Percentiles rank a stretch among this genome's conserved stretches.
Evolutionary conservation across 371 early-diverging fungal species (phyloP).

Genomic region (Mortierella polycephala): DNA sequence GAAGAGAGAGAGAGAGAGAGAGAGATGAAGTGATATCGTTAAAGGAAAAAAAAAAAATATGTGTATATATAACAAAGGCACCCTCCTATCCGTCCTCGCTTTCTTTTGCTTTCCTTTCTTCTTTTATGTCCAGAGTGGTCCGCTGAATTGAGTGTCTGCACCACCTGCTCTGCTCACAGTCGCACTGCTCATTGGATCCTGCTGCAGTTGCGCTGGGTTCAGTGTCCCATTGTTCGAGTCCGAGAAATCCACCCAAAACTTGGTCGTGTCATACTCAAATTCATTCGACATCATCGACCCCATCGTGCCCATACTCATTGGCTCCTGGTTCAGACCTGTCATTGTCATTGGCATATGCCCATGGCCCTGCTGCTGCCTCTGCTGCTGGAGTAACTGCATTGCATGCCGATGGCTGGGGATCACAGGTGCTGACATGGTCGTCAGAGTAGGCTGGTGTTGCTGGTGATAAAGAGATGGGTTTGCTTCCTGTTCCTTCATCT

Average conservation of each 20-base stretch:
- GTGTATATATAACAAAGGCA: too few species aligned
- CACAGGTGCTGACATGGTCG: conserved; percentile 41
- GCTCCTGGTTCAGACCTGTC: conserved; percentile 25
- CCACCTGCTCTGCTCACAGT: conserved; percentile 7
- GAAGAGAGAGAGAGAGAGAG: too few species aligned
- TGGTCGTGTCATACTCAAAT: conserved; percentile 44
- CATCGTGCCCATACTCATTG: conserved; percentile 12
- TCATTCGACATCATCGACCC: conserved; percentile 8
- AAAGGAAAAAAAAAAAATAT: too few species aligned
- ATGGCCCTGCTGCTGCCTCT: conserved; percentile 19
- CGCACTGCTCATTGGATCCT: conserved; percentile 3
- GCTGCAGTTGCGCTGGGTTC: conserved; percentile 30
- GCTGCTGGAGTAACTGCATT: conserved; percentile 40
- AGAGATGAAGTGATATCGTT: too few species aligned
- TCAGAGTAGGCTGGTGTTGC: conserved; percentile 20
- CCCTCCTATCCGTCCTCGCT: not conserved
- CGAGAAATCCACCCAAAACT: conserved; percentile 45
- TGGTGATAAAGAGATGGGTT: conserved; percentile 7
- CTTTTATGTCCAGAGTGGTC: conserved; percentile 43
- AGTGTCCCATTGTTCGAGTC: conserved; percentile 25
- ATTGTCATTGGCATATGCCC: conserved; percentile 40
- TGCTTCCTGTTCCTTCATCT: conserved; percentile 32
- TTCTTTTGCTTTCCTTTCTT: not conserved
- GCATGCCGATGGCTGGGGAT: conserved; percentile 52
- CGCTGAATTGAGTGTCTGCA: conserved; percentile 25